Evolutionary conservation across 1,139 yeast species (phyloP), one percentile per base, ranked within the genome.

Genomic region (Lodderomyces margitis): DNA sequence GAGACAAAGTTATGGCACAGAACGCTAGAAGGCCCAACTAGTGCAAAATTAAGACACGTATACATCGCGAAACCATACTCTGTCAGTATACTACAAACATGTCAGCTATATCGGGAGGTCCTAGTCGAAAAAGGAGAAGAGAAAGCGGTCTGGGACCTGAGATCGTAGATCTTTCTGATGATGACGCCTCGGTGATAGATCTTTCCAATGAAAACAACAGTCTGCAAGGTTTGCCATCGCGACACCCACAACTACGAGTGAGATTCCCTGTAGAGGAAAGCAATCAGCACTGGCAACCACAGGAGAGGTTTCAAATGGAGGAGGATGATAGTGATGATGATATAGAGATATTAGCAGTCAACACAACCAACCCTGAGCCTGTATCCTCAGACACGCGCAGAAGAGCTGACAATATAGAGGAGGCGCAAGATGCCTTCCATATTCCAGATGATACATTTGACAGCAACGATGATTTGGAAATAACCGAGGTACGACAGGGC

Each of bases 301-400:
- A 12, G 5, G 14, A 5, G 7, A 31, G 21, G 14, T 17, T 14
- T 31, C 20, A 15, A 15, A 16, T n/a, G 15, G 40, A 40, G 5
- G 40, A 37, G 2, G 48, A 45, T 35, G 44, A 46, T 21, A 47
- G 42, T 5, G 53, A 47, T 11, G 57, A 53, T 23, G 56, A 51
- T 7, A 42, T 56, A 4, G 49, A 56, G 42, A 50, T 56, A 8
- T 34, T 51, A 11, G 43, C 38, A 17, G 37, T 46, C 3, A 46
- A 46, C 23, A 41, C 41, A 2, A 35, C 21, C 5, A 44, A 34
- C 31, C 45, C 50, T 10, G 33, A 45, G 10, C 46, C 50, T 11
- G 12, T 5, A 16, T 5, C 30, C n/a, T 12, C 16, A n/a, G 30
- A 25, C 10, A 25, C 30, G 5, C 4, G 12, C 9, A 42, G 43